Evolutionary conservation across 805 yeast species (phyloP).

Genomic region (Debaryomyces maramus): DNA sequence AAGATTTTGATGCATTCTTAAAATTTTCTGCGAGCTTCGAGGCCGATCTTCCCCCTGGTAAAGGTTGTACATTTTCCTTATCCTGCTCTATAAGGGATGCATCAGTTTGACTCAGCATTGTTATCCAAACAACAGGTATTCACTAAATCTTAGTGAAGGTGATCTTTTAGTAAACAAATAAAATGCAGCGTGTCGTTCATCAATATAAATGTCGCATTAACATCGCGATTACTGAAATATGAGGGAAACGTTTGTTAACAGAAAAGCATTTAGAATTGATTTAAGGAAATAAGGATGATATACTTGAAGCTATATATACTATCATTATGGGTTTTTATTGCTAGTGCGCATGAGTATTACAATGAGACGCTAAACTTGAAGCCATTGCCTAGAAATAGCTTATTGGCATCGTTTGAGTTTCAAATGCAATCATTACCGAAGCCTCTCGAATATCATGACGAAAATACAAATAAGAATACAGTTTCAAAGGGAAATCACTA

Average conservation of each 20-base stretch:
- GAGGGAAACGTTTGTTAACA: too few species aligned
- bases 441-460: constrained; percentile 19
- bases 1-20: constrained; percentile 16
- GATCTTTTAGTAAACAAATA: constrained; percentile 1
- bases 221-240: neutral
- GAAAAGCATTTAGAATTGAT: too few species aligned
- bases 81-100: constrained; percentile 39
- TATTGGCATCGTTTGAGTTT: constrained; percentile 73
- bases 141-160: too few species aligned
- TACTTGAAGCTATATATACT: neutral
- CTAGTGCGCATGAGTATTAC: constrained; percentile 32
- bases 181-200: constrained; percentile 1
- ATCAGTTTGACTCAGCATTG: constrained; percentile 9
- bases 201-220: constrained; percentile 1
- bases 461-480: constrained; percentile 15
- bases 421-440: constrained; percentile 54
- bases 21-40: constrained; percentile 50
- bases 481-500: constrained; percentile 42
- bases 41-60: constrained; percentile 69
- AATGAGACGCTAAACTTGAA: constrained; percentile 59
- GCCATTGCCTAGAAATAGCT: constrained; percentile 72
- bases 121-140: too few species aligned
- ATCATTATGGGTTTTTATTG: neutral
- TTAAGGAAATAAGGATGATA: neutral
- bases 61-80: constrained; percentile 76